Evolutionary conservation across 208 protist genomes (phyloP).

Genomic region (Dictyostelium gargantuum): DNA sequence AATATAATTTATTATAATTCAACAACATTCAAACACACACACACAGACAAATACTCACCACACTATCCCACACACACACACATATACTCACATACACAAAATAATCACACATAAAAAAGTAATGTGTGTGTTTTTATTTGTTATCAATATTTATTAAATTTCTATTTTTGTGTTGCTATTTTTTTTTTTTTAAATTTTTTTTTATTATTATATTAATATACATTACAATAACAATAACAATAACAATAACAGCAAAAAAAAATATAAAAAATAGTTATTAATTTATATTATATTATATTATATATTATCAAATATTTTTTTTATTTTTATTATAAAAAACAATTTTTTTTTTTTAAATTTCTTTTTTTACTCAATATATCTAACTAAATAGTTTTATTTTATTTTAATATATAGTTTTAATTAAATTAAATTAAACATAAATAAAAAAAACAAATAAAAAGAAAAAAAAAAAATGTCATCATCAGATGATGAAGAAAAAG

Average conservation of each 20-base stretch:
- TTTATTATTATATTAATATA: neutral
- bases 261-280: too few species aligned
- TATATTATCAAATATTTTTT: neutral
- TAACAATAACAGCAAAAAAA: too few species aligned
- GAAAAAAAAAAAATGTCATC: neutral
- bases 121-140: neutral
- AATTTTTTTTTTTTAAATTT: neutral
- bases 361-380: neutral
- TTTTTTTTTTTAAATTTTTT: neutral
- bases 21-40: neutral
- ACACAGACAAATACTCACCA: neutral
- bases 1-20: too few species aligned
- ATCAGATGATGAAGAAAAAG: slow-evolving; percentile 7
- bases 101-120: too few species aligned
- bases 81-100: neutral
- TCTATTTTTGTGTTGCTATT: neutral
- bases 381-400: too few species aligned
- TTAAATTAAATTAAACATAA: neutral
- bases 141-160: neutral
- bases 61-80: neutral
- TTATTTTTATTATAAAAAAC: neutral
- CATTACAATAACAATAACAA: too few species aligned
- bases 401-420: neutral
- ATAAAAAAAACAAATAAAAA: neutral
- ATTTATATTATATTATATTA: neutral